phyloP scores from a whole-genome alignment of 2,329 filamentous ascomycete genomes.

The Fusarium aywerte region DNA sequence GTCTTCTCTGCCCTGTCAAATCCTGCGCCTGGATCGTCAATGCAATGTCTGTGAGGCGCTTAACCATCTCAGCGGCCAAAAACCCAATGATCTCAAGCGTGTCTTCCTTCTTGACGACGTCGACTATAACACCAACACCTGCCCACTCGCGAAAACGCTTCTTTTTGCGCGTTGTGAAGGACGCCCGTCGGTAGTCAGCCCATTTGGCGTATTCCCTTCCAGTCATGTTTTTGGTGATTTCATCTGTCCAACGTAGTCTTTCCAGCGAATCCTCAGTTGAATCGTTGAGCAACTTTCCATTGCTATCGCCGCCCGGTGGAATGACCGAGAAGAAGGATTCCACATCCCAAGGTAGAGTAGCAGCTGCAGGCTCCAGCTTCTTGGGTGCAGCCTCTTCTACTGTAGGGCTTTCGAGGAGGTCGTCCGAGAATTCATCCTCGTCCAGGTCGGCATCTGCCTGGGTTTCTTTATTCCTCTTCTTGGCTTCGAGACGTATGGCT shows the following conservation, averaged over 20 bases:
- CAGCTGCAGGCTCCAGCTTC: slow-evolving; percentile 83
- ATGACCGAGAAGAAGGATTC: slow-evolving; percentile 87
- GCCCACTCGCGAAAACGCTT: slow-evolving; percentile 98
- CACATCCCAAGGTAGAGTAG: slow-evolving; percentile 93
- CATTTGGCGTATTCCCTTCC: slow-evolving; percentile 97
- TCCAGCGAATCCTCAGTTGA: slow-evolving; percentile 90
- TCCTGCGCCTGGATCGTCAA: slow-evolving; percentile 80
- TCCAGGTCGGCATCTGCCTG: slow-evolving; percentile 77
- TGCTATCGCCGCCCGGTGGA: slow-evolving; percentile 74
- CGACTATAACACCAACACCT: slow-evolving; percentile 91
- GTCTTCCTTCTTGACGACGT: slow-evolving; percentile 94
- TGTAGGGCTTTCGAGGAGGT: slow-evolving; percentile 74
- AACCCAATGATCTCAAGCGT: slow-evolving; percentile 98
- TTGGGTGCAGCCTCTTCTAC: slow-evolving; percentile 70
- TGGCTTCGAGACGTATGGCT: slow-evolving; percentile 91
- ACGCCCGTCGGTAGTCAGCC: slow-evolving; percentile 96
- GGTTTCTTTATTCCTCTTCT: neutral
- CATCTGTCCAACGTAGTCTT: slow-evolving; percentile 90
- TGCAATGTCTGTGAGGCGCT: slow-evolving; percentile 93
- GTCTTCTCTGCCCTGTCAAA: neutral
- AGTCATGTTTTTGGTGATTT: slow-evolving; percentile 96
- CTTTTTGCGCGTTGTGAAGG: slow-evolving; percentile 96
- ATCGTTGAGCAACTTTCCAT: slow-evolving; percentile 71
- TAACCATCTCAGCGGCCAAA: slow-evolving; percentile 96
- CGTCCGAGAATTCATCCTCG: slow-evolving; percentile 71